These are phyloP conservation scores for Paecilomyces formosus DNA, from an alignment of 2,329 filamentous ascomycete genomes.

Conservation along the genomic window DNA sequence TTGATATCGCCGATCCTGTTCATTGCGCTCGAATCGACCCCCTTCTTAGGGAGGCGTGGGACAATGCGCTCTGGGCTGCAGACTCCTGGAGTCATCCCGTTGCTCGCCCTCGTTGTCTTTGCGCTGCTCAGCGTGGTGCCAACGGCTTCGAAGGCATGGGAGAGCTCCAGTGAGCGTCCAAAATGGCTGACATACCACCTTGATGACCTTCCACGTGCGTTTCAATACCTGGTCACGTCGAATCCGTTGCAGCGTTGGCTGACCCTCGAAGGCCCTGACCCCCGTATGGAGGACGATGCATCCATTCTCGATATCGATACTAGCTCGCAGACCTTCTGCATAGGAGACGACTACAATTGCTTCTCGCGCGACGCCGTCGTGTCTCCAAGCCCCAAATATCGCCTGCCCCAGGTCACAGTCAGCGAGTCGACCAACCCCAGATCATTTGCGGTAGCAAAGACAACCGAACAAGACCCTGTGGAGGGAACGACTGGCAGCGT, in stretches of 20 bases:
- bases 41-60: background rate
- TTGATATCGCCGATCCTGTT: background rate
- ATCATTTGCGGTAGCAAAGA: background rate
- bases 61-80: conserved; percentile 27
- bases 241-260: background rate
- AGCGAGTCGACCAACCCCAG: background rate
- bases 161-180: conserved; percentile 15
- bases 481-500: background rate
- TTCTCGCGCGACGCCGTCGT: background rate
- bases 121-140: conserved; percentile 26
- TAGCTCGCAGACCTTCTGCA: background rate
- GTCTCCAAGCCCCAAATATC: background rate
- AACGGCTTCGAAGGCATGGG: conserved; percentile 22
- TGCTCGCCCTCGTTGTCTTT: conserved; percentile 24
- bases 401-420: background rate
- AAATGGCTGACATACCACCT: conserved; percentile 17
- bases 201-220: conserved; percentile 19
- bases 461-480: background rate
- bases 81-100: conserved; percentile 26
- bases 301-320: background rate
- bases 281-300: background rate
- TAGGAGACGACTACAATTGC: background rate
- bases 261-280: background rate
- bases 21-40: background rate
- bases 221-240: background rate